phyloP scores from a whole-genome alignment of 768 basidiomycete species.

The Lactarius hengduanensis region DNA sequence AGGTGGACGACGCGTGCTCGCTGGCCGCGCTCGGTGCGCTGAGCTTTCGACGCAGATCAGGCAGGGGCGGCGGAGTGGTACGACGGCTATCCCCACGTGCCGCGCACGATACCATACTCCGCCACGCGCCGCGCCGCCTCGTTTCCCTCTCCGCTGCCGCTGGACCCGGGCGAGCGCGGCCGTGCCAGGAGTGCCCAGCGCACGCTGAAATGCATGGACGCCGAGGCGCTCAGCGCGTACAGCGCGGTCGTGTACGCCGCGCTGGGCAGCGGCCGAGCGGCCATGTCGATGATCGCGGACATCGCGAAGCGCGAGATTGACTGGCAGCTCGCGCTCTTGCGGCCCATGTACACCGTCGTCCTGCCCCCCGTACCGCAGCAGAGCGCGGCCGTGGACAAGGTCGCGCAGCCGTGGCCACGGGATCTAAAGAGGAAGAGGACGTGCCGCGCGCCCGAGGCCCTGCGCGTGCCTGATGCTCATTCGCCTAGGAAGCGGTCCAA shows the following conservation, averaged over 20 bases:
- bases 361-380: neutral
- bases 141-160: neutral
- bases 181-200: neutral
- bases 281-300: slow-evolving; percentile 14
- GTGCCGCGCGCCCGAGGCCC: neutral
- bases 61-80: slow-evolving; percentile 18
- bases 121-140: slow-evolving; percentile 4
- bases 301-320: slow-evolving; percentile 16
- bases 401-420: neutral
- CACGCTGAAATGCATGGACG: slow-evolving; percentile 1
- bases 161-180: neutral
- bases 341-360: neutral
- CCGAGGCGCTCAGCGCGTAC: slow-evolving; percentile 11
- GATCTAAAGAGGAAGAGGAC: neutral
- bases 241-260: neutral
- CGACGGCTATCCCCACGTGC: neutral
- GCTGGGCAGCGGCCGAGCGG: slow-evolving; percentile 3
- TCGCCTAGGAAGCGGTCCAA: neutral
- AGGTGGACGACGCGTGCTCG: slow-evolving; percentile 27
- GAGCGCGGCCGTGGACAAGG: neutral
- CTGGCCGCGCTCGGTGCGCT: slow-evolving; percentile 21
- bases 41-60: slow-evolving; percentile 24
- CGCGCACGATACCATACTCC: neutral
- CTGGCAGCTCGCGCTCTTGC: slow-evolving; percentile 18
- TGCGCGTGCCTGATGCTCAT: neutral